Conservation (phyloP, 345 rosid genomes). For the Arabis alpina region DNA sequence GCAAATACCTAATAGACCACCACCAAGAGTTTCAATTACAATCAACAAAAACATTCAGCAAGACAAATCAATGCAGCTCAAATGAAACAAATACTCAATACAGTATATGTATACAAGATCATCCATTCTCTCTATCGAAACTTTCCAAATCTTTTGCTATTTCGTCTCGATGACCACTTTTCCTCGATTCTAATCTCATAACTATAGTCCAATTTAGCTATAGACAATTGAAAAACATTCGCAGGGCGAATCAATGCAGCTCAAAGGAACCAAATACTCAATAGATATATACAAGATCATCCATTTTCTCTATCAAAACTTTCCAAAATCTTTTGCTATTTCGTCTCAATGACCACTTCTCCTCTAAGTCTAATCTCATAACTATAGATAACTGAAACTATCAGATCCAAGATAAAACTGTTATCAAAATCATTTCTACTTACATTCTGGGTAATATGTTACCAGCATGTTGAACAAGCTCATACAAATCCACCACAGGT, state of each 20-base stretch:
- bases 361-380: slow-evolving; percentile 11
- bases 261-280: background rate
- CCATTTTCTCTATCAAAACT: too few species aligned
- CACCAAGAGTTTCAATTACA: slow-evolving; percentile 21
- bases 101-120: too few species aligned
- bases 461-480: slow-evolving; percentile 96
- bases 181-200: slow-evolving; percentile 6
- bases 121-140: too few species aligned
- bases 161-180: too few species aligned
- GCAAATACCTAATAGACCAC: slow-evolving; percentile 66
- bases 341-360: too few species aligned
- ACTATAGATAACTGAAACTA: background rate
- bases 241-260: slow-evolving; percentile 12
- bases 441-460: slow-evolving; percentile 89
- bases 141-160: too few species aligned
- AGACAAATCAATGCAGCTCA: slow-evolving; percentile 13
- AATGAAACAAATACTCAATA: background rate
- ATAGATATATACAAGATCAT: too few species aligned
- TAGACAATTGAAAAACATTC: background rate
- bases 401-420: slow-evolving; percentile 15
- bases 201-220: too few species aligned
- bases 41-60: background rate
- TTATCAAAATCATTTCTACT: slow-evolving; percentile 34
- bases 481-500: slow-evolving; percentile 75
- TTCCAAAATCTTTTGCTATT: too few species aligned